A percentile compares a stretch with the other conserved stretches of the same genome.
phyloP scores from a whole-genome alignment of 176 grass and related monocot species.

The Urochloa ruziziensis region DNA sequence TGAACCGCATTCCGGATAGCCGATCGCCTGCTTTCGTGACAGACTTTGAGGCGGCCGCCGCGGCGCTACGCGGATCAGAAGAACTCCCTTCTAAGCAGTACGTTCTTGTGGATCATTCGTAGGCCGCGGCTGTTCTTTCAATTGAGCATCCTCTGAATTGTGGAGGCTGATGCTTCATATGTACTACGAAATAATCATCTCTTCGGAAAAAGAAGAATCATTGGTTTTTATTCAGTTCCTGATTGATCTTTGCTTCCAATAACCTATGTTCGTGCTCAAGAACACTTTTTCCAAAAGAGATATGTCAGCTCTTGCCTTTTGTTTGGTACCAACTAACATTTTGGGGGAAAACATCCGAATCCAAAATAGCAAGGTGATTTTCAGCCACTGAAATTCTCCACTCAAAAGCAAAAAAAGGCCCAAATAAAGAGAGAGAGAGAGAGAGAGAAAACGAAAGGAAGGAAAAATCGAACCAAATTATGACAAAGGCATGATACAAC shows the following conservation, averaged over 20 bases:
- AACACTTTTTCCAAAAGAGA: neutral
- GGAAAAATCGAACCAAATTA: neutral
- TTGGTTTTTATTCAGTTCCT: neutral
- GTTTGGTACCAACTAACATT: neutral
- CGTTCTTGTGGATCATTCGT: constrained; percentile 2
- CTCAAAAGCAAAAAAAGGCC: neutral
- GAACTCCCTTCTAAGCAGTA: neutral
- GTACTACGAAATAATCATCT: neutral
- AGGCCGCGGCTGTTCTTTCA: neutral
- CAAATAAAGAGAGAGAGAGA: too few relatives aligned
- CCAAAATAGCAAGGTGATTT: neutral
- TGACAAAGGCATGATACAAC: neutral
- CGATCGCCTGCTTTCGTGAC: constrained; percentile 18
- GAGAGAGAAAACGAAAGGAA: too few relatives aligned
- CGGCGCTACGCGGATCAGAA: neutral
- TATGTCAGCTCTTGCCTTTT: neutral
- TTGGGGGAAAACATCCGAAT: neutral
- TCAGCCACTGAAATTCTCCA: neutral
- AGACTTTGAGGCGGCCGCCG: neutral
- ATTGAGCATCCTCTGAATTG: neutral
- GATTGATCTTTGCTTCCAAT: neutral
- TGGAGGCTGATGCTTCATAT: neutral
- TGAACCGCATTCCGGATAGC: neutral
- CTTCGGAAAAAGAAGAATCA: constrained; percentile 1
- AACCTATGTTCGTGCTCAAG: neutral